These are phyloP conservation scores for Rhypophila decipiens DNA, from an alignment of 495 filamentous ascomycete species.

Conservation along the genomic window DNA sequence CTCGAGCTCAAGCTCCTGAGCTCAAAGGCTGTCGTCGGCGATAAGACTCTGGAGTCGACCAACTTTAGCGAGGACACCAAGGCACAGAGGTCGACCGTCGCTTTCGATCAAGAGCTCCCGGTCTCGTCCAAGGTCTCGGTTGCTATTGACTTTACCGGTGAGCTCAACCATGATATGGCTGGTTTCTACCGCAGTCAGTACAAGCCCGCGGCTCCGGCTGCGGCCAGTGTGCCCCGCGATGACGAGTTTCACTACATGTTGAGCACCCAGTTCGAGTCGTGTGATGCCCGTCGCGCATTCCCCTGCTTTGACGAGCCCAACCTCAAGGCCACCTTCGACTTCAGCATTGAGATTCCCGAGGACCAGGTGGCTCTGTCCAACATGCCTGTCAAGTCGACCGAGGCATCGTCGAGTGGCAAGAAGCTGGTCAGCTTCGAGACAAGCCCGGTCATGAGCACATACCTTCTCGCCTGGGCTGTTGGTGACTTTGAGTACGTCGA, in stretches of 20 bases:
- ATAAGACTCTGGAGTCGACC: constrained; percentile 46
- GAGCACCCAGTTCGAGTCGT: constrained; percentile 94
- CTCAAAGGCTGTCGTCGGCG: constrained; percentile 41
- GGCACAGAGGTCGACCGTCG: constrained; percentile 68
- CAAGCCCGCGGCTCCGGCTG: constrained; percentile 64
- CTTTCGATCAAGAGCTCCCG: constrained; percentile 62
- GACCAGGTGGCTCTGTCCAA: constrained; percentile 86
- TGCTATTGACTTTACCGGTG: constrained; percentile 72
- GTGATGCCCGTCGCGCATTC: constrained; percentile 88
- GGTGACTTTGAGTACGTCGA: constrained; percentile 97
- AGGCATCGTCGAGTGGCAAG: constrained; percentile 53
- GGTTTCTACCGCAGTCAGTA: constrained; percentile 96
- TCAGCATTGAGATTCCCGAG: constrained; percentile 82
- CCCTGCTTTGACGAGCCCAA: constrained; percentile 98
- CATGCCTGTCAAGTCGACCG: constrained; percentile 74
- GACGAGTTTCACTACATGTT: constrained; percentile 85
- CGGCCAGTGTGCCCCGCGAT: constrained; percentile 68
- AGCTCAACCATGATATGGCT: constrained; percentile 89
- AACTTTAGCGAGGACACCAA: constrained; percentile 72
- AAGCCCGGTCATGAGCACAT: constrained; percentile 95
- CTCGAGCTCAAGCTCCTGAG: constrained; percentile 56
- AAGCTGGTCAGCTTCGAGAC: constrained; percentile 80
- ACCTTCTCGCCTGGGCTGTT: constrained; percentile 90
- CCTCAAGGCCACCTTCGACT: constrained; percentile 90
- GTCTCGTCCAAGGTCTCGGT: constrained; percentile 55